Evolutionary conservation across 2,329 filamentous ascomycete species (phyloP).

Genomic region (Penicillium sp.): DNA sequence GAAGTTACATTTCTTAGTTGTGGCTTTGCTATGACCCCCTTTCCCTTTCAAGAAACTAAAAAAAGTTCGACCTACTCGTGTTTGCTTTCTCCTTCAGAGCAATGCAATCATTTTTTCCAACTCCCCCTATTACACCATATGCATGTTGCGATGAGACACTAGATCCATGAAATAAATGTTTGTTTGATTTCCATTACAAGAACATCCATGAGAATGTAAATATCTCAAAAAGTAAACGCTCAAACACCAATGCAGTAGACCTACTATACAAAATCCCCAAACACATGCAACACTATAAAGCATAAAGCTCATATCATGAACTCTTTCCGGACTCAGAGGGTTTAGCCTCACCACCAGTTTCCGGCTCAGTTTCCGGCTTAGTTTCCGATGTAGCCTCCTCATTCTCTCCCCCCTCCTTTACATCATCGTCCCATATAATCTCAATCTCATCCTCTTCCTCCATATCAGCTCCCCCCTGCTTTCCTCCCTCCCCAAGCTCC

Average conservation of each 20-base stretch:
- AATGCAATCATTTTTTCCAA: background rate
- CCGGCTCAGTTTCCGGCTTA: background rate
- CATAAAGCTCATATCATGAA: background rate
- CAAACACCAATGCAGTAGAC: background rate
- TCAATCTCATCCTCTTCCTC: constrained; percentile 14
- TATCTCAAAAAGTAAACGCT: background rate
- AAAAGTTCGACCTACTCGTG: background rate
- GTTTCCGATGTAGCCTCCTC: background rate
- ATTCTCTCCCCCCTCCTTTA: constrained; percentile 7
- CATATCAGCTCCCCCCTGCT: constrained; percentile 18
- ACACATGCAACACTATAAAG: background rate
- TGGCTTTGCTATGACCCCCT: background rate
- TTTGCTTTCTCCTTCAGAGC: background rate
- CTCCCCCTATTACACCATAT: constrained; percentile 2
- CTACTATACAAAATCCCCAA: background rate
- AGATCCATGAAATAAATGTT: constrained; percentile 13
- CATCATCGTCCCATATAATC: constrained; percentile 14
- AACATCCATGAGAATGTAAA: background rate
- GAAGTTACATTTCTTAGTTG: constrained; percentile 47
- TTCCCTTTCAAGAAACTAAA: background rate
- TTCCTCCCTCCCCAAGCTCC: constrained; percentile 33
- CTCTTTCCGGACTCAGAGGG: background rate
- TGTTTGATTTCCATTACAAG: constrained; percentile 2
- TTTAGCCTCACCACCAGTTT: background rate
- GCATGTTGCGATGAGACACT: constrained; percentile 15